Base-by-base conservation (phyloP, 768 basidiomycete genomes). In the Boletus subparvulus region DNA sequence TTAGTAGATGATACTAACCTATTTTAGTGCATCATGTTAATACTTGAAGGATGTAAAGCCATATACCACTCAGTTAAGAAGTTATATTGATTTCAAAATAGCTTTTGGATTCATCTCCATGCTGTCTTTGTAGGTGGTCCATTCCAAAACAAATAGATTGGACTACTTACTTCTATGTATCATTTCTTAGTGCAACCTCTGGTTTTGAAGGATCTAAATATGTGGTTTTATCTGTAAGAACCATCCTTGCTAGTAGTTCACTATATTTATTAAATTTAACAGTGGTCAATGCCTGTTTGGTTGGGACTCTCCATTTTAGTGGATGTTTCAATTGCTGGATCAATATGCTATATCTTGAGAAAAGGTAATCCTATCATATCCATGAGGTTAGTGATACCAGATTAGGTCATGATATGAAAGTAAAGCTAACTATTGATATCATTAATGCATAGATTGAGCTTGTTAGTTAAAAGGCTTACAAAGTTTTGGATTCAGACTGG, bases 401-500 rank as follows among this genome's bases (percentile, higher is more conserved):
- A 32, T 52, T 37, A 11, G 5, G 4, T 14, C 3, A 36, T 47
- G 5, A 21, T 36, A 24, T 43, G 13, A 19, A 28, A 40, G 13
- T 8, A 6, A 21, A 32, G 17, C 32, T 35, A 7, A 53, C 12
- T 8, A 36, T 26, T 3, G 0, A 30, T 46, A 0, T 21, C 24
- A 21, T 37, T 17, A 3, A 28, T 47, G 0, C 24, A 3, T 44
- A 70, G 69, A 21, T 47, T 66, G 11, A 39, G 35, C 2, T 36
- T 62, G 33, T 45, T 62, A 39, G 39, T 73, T 36, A 30, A 52
- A 35, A 67, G 26, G 19, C 44, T 70, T 0, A 42, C 33, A 48
- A 66, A 11, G 3, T 65, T 70, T 54, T 58, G 30, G 12, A 56
- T 64, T 19, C 71, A 70, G 21, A 70, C 71, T 59, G 69, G 69